These are phyloP conservation scores for Salix brachista DNA, from an alignment of 345 rosid species.

Conservation along the genomic window DNA sequence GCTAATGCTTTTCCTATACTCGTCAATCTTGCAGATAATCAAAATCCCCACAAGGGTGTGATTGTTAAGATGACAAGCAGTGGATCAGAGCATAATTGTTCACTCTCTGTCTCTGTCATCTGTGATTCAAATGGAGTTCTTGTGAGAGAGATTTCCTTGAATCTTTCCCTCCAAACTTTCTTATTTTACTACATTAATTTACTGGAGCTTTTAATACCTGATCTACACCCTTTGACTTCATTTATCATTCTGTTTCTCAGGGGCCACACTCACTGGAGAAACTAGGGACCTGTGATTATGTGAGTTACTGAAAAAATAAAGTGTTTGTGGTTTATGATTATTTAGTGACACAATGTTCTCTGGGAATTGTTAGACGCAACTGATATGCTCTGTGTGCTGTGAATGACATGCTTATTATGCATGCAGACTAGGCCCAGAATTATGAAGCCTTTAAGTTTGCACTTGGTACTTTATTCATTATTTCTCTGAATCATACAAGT, in stretches of 20 bases:
- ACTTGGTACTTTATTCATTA: background rate
- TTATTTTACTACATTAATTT: constrained; percentile 7
- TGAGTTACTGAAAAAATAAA: constrained; percentile 40
- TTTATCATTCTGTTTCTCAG: constrained; percentile 38
- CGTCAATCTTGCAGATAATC: constrained; percentile 45
- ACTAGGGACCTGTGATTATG: constrained; percentile 65
- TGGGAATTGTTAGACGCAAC: background rate
- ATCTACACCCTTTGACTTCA: constrained; percentile 5
- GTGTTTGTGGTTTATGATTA: background rate
- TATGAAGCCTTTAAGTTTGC: background rate
- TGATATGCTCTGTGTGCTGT: background rate
- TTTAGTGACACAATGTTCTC: background rate
- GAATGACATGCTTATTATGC: background rate
- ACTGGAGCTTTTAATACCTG: constrained; percentile 13
- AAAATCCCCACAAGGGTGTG: constrained; percentile 76
- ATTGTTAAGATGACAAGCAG: constrained; percentile 59
- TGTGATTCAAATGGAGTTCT: constrained; percentile 61
- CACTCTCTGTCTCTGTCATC: constrained; percentile 71
- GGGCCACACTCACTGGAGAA: constrained; percentile 61
- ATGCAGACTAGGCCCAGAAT: background rate
- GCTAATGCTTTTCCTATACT: constrained; percentile 20
- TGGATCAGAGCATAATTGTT: constrained; percentile 45
- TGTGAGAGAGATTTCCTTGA: constrained; percentile 46
- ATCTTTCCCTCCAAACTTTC: background rate
- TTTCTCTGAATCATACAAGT: too few species aligned